Conservation (phyloP, 2,329 filamentous ascomycete genomes). For the Pestalotiopsis sp. region DNA sequence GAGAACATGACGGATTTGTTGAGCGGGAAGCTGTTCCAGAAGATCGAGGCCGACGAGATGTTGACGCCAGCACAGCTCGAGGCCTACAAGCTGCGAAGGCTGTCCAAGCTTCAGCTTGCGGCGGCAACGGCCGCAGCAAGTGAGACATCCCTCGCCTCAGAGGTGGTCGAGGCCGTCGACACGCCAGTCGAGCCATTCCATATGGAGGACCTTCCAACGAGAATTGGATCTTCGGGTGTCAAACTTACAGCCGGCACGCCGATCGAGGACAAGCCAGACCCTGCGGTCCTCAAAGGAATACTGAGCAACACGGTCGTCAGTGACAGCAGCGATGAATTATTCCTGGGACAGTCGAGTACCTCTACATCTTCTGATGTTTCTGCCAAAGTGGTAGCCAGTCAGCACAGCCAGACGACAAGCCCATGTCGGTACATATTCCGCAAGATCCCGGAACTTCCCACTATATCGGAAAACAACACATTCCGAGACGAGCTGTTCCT, state of each 20-base stretch:
- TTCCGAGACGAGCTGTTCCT: constrained; percentile 21
- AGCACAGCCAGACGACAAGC: constrained; percentile 35
- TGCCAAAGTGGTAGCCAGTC: constrained; percentile 14
- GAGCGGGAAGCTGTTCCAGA: constrained; percentile 55
- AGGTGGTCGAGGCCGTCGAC: constrained; percentile 34
- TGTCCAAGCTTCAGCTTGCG: constrained; percentile 32
- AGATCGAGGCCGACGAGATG: constrained; percentile 62
- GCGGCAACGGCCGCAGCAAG: constrained; percentile 26
- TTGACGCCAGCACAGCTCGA: constrained; percentile 56
- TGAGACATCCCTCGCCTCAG: constrained; percentile 29
- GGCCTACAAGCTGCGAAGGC: constrained; percentile 43
- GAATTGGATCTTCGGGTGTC: constrained; percentile 43
- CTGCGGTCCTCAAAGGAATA: constrained; percentile 25
- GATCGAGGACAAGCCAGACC: constrained; percentile 28
- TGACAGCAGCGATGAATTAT: constrained; percentile 17
- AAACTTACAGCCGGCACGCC: constrained; percentile 30
- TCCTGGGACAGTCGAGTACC: neutral
- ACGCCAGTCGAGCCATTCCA: constrained; percentile 54
- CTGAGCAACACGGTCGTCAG: constrained; percentile 27
- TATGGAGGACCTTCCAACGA: constrained; percentile 48
- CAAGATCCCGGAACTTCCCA: constrained; percentile 27
- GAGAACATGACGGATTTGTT: constrained; percentile 62
- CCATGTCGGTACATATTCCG: constrained; percentile 24
- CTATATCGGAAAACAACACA: constrained; percentile 28
- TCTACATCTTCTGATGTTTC: neutral